Evolutionary conservation across 352 stramenopile species (phyloP).

Genomic region (Phytophthora colocasiae): DNA sequence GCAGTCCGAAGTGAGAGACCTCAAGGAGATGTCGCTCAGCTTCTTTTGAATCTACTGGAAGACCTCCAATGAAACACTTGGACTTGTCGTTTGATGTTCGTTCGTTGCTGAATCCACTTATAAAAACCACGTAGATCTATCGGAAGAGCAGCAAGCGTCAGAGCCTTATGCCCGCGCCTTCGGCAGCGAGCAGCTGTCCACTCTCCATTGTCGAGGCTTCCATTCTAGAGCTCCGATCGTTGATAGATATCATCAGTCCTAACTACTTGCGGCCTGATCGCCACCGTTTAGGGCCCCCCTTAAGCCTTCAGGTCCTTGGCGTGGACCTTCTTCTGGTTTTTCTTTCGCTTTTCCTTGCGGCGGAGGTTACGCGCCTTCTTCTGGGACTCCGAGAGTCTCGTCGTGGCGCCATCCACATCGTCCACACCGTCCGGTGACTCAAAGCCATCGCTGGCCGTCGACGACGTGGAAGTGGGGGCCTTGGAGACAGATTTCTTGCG

Average conservation of each 20-base stretch:
- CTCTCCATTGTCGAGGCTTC: conserved; percentile 11
- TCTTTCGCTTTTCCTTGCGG: conserved; percentile 83
- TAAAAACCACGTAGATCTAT: conserved; percentile 43
- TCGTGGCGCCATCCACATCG: conserved; percentile 24
- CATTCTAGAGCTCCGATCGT: conserved; percentile 15
- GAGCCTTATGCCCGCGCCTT: conserved; percentile 21
- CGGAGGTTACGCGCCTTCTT: conserved; percentile 75
- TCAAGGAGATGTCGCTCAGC: conserved; percentile 60
- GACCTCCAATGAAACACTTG: neutral
- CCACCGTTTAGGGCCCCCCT: conserved; percentile 14
- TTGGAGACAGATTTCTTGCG: conserved; percentile 35
- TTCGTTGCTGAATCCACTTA: conserved; percentile 37
- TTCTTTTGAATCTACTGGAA: conserved; percentile 44
- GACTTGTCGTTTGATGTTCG: conserved; percentile 3
- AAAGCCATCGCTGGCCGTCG: conserved; percentile 36
- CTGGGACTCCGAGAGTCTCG: conserved; percentile 56
- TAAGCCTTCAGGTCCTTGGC: conserved; percentile 36
- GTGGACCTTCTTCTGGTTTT: conserved; percentile 65
- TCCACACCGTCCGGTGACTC: conserved; percentile 47
- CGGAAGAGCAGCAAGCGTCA: conserved; percentile 19
- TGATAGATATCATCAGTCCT: conserved; percentile 34
- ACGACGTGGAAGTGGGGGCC: conserved; percentile 24
- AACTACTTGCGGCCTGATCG: conserved; percentile 29
- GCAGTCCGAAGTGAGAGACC: conserved; percentile 62
- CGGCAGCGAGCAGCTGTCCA: conserved; percentile 24